Percentiles rank a stretch among this genome's conserved stretches.
Conservation (phyloP, 2,329 filamentous ascomycete genomes). For the Coniochaeta pulveracea region DNA sequence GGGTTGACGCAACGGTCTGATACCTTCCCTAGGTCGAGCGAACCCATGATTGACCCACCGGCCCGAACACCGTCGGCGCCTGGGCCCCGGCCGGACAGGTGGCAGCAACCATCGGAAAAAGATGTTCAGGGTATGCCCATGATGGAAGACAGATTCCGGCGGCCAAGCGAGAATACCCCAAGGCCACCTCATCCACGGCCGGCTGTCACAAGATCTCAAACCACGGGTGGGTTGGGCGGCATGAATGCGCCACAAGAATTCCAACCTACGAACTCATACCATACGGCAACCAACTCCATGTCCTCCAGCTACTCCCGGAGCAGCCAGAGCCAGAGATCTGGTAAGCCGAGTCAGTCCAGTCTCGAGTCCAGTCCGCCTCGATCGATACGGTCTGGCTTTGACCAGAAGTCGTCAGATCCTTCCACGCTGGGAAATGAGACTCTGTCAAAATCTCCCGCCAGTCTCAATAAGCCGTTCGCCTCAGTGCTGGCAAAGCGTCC, state of each 20-base stretch:
- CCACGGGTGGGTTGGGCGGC: constrained; percentile 24
- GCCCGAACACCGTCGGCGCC: constrained; percentile 36
- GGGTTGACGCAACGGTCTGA: constrained; percentile 33
- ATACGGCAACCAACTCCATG: constrained; percentile 50
- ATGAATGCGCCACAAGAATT: constrained; percentile 51
- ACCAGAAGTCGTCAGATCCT: constrained; percentile 28
- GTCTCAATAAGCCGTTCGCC: constrained; percentile 10
- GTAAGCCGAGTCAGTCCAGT: constrained; percentile 45
- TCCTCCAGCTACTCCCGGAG: constrained; percentile 56
- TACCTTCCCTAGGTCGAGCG: constrained; percentile 36
- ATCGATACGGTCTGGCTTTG: constrained; percentile 20
- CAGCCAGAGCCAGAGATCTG: constrained; percentile 23
- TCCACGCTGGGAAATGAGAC: constrained; percentile 37
- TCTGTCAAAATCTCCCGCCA: no score
- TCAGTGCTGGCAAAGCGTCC: constrained; percentile 13
- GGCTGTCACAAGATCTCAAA: constrained; percentile 31
- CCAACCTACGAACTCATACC: constrained; percentile 51
- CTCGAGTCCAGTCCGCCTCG: constrained; percentile 46
- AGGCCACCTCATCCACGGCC: constrained; percentile 41
- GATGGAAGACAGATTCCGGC: constrained; percentile 18
- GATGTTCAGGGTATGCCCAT: constrained; percentile 12
- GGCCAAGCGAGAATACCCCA: constrained; percentile 36
- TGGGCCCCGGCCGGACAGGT: constrained; percentile 22
- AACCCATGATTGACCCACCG: constrained; percentile 24
- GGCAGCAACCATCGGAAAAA: constrained; percentile 10